Percentiles rank a stretch among this genome's conserved stretches.
Conservation (phyloP, 2,329 filamentous ascomycete genomes). For the Penicillium freii region DNA sequence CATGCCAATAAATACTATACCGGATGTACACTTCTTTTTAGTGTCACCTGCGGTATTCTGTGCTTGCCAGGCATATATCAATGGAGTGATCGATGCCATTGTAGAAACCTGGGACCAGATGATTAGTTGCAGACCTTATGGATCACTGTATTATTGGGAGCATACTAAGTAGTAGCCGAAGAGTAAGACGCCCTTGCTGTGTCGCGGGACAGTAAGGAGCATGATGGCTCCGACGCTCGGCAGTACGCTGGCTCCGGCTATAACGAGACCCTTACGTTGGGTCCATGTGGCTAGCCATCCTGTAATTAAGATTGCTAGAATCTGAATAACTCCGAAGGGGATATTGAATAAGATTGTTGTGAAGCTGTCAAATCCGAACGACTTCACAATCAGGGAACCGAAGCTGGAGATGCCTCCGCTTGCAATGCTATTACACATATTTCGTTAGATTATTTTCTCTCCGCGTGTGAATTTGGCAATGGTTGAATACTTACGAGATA, state of each 20-base stretch:
- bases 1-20: conserved; percentile 38
- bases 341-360: conserved; percentile 45
- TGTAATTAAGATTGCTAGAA: conserved; percentile 35
- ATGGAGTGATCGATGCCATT: conserved; percentile 36
- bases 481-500: conserved; percentile 20
- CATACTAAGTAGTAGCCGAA: conserved; percentile 53
- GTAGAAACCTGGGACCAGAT: conserved; percentile 23
- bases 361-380: conserved; percentile 44
- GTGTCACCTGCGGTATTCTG: conserved; percentile 41
- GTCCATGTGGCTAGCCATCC: conserved; percentile 44
- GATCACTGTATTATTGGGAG: neutral
- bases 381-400: conserved; percentile 43
- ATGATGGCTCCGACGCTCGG: conserved; percentile 47
- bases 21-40: conserved; percentile 39
- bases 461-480: neutral
- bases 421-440: conserved; percentile 29
- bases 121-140: neutral
- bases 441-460: neutral
- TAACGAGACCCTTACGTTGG: conserved; percentile 47
- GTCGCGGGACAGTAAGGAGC: conserved; percentile 49
- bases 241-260: conserved; percentile 40
- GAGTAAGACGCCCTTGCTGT: conserved; percentile 50
- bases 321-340: conserved; percentile 41
- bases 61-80: conserved; percentile 39
- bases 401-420: conserved; percentile 42